Conservation (phyloP, 371 early-diverging fungal species). For the Syncephalis plumigaleata region DNA sequence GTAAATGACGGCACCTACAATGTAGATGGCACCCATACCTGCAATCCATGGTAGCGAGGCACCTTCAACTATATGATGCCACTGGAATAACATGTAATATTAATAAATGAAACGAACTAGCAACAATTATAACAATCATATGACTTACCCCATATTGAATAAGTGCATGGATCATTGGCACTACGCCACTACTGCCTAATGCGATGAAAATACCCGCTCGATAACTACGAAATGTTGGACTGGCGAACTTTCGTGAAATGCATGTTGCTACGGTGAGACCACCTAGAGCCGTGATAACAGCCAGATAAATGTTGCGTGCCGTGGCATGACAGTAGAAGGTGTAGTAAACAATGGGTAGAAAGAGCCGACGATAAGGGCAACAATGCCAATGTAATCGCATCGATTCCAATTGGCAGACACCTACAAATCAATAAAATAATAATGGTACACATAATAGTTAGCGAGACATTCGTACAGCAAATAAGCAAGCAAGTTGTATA, state of each 20-base stretch:
- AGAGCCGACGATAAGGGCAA: slow-evolving; percentile 44
- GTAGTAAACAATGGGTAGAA: background rate
- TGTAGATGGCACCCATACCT: slow-evolving; percentile 56
- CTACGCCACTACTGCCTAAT: slow-evolving; percentile 54
- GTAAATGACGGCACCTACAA: slow-evolving; percentile 72
- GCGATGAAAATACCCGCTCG: slow-evolving; percentile 64
- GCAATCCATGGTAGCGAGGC: slow-evolving; percentile 38
- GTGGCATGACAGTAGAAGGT: slow-evolving; percentile 47
- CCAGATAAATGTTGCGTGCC: slow-evolving; percentile 40
- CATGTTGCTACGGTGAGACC: slow-evolving; percentile 25
- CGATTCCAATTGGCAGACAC: slow-evolving; percentile 47
- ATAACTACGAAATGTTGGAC: slow-evolving; percentile 58
- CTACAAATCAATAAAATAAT: slow-evolving; percentile 5
- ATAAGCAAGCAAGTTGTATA: slow-evolving; percentile 25
- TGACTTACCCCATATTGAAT: slow-evolving; percentile 47
- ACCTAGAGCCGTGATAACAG: slow-evolving; percentile 41
- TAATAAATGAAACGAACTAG: too few relatives aligned
- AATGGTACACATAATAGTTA: too few relatives aligned
- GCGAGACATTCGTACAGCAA: background rate
- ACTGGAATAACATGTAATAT: background rate
- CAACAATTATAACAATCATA: background rate
- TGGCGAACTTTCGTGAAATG: slow-evolving; percentile 19
- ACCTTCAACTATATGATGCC: slow-evolving; percentile 17
- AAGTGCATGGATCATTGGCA: slow-evolving; percentile 58
- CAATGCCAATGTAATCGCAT: slow-evolving; percentile 89